A percentile compares a stretch with the other conserved stretches of the same genome.
phyloP scores from a whole-genome alignment of 257 asterid species.

The Solanum bukasovii region DNA sequence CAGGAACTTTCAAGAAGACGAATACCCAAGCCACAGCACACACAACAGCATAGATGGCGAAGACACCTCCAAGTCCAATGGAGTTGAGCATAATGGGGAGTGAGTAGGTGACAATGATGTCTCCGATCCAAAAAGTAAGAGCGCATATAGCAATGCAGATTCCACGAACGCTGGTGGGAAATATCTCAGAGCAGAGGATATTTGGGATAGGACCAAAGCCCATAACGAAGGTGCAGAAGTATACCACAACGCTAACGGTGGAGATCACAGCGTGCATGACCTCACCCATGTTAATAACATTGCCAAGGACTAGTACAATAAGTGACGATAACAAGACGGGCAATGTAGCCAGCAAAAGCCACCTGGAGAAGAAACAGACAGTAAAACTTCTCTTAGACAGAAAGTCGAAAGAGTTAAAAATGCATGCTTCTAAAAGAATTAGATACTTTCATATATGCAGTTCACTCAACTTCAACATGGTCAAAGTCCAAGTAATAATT shows the following conservation, averaged over 20 bases:
- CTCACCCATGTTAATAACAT: conserved; percentile 38
- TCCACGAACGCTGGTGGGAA: conserved; percentile 93
- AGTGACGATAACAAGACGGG: conserved; percentile 64
- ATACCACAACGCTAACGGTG: conserved; percentile 66
- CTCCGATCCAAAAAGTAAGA: conserved; percentile 81
- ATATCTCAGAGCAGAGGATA: conserved; percentile 92
- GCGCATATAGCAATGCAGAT: conserved; percentile 93
- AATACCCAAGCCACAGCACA: conserved; percentile 65
- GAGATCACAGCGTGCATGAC: conserved; percentile 59
- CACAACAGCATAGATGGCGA: conserved; percentile 63
- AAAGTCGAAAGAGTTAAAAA: not conserved
- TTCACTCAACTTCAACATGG: not conserved
- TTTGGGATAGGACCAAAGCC: conserved; percentile 96
- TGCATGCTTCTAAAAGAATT: not conserved
- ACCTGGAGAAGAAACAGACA: conserved; percentile 1
- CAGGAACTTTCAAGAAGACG: conserved; percentile 70
- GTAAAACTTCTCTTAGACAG: not conserved
- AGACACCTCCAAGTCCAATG: conserved; percentile 65
- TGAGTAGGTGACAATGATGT: conserved; percentile 67
- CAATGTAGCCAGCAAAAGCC: conserved; percentile 67
- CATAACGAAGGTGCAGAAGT: conserved; percentile 89
- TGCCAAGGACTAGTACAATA: conserved; percentile 53
- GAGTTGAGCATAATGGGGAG: conserved; percentile 68
- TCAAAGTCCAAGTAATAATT: not conserved
- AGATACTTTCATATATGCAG: not conserved